Evolutionary conservation across 1,284 basidiomycete genomes (phyloP).

Genomic region (Moniliophthora roreri): DNA sequence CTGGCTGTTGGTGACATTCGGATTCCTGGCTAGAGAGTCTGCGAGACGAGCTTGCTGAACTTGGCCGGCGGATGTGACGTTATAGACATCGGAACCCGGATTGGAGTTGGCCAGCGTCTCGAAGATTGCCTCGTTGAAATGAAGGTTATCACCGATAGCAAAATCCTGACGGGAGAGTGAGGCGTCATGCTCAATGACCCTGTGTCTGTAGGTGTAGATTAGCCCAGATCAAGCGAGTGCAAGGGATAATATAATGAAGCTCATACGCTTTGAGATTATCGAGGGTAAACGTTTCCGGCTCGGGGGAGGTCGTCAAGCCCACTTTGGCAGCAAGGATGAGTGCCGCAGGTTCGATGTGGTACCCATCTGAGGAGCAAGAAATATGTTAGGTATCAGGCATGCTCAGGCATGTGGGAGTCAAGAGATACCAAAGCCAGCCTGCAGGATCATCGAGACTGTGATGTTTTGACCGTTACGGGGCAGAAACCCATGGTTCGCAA

Average conservation of each 20-base stretch:
- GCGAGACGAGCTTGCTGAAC: conserved; percentile 6
- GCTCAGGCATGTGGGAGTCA: too few species aligned
- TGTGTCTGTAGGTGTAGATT: conserved; percentile 16
- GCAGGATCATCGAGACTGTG: conserved; percentile 15
- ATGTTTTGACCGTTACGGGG: conserved; percentile 20
- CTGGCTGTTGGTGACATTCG: conserved; percentile 1
- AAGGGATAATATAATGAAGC: background rate
- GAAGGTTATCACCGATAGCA: conserved; percentile 17
- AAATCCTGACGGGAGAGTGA: conserved; percentile 20
- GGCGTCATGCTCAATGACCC: conserved; percentile 22
- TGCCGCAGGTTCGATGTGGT: conserved; percentile 1
- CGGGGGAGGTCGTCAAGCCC: conserved; percentile 14
- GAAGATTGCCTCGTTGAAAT: conserved; percentile 17
- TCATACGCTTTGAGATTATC: conserved; percentile 17
- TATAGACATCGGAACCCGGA: background rate
- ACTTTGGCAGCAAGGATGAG: conserved; percentile 15
- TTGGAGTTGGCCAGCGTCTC: background rate
- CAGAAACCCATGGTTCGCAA: conserved; percentile 24
- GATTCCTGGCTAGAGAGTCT: conserved; percentile 1
- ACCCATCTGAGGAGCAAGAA: background rate
- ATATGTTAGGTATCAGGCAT: too few species aligned
- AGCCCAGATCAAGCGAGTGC: background rate
- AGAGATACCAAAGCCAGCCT: conserved; percentile 12
- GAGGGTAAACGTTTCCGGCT: conserved; percentile 9
- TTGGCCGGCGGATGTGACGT: conserved; percentile 5